Evolutionary conservation across 768 basidiomycete genomes (phyloP).

Genomic region (Cystofilobasidium capitatum): DNA sequence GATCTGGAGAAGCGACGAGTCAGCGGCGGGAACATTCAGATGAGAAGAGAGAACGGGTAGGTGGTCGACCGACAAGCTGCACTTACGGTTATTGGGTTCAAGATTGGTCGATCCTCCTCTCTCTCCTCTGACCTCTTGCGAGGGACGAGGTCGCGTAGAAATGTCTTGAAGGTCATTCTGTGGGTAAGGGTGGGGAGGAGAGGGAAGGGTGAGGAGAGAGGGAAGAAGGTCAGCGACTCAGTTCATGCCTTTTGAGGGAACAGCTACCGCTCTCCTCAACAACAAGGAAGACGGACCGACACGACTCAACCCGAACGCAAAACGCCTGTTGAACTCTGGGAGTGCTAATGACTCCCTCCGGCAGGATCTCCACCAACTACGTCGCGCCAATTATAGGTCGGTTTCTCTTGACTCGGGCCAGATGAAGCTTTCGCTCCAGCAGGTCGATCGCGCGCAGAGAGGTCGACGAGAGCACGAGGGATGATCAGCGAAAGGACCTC

Average conservation of each 20-base stretch:
- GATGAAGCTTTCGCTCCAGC: no score
- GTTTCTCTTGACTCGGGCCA: no score
- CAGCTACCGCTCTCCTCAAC: no score
- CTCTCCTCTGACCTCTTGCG: neutral
- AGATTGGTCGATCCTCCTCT: constrained; percentile 29
- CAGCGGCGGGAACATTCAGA: neutral
- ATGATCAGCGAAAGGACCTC: no score
- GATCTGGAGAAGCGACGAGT: constrained; percentile 2
- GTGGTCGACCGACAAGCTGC: neutral
- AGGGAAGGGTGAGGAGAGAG: neutral
- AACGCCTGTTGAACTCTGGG: no score
- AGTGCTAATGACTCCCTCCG: no score
- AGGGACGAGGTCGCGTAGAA: constrained; percentile 11
- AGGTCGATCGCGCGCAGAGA: no score
- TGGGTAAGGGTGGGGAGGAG: neutral
- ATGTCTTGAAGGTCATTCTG: constrained; percentile 7
- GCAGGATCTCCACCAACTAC: no score
- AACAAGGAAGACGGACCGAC: neutral
- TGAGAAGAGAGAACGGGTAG: neutral
- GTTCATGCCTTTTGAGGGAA: no score
- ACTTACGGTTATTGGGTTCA: constrained; percentile 35
- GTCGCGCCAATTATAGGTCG: no score
- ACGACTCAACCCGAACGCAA: no score
- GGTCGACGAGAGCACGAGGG: no score
- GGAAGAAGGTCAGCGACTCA: neutral